phyloP scores from a whole-genome alignment of 148 eudicot species.

The Polygonum aviculare region DNA sequence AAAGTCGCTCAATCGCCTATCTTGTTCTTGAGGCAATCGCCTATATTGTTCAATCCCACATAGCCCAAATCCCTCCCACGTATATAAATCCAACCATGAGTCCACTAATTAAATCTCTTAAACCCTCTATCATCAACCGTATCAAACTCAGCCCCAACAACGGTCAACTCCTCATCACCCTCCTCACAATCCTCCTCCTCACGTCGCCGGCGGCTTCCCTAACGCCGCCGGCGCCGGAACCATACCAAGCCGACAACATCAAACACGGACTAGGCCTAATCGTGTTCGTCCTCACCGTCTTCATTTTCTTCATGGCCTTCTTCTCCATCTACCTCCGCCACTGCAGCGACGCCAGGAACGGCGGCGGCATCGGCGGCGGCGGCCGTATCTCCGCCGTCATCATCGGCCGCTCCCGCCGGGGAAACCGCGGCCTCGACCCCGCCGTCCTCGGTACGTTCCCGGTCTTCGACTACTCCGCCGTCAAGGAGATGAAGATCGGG shows the following conservation, averaged over 20 bases:
- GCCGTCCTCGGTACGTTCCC: slow-evolving; percentile 34
- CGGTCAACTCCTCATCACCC: background rate
- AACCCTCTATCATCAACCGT: background rate
- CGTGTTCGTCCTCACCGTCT: slow-evolving; percentile 38
- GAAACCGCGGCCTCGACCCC: slow-evolving; percentile 34
- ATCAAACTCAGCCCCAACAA: background rate
- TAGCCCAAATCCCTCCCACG: background rate
- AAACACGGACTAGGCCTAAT: slow-evolving; percentile 44
- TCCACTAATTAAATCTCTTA: background rate
- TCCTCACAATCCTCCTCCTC: slow-evolving; percentile 13
- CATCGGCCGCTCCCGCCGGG: slow-evolving; percentile 11
- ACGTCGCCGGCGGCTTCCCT: slow-evolving; percentile 10
- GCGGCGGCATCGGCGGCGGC: background rate
- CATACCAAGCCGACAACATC: slow-evolving; percentile 15
- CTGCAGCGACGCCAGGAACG: slow-evolving; percentile 9
- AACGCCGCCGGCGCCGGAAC: background rate
- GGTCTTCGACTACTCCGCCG: slow-evolving; percentile 26
- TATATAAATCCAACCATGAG: background rate
- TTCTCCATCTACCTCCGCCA: slow-evolving; percentile 67
- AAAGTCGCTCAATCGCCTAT: background rate
- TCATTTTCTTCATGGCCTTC: slow-evolving; percentile 54
- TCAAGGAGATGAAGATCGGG: slow-evolving; percentile 33
- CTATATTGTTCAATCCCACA: background rate
- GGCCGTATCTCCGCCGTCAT: slow-evolving; percentile 4
- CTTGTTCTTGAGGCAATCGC: too few relatives aligned